Evolutionary conservation across 2,329 filamentous ascomycete genomes (phyloP).

Genomic region (Talaromyces rugulosus): DNA sequence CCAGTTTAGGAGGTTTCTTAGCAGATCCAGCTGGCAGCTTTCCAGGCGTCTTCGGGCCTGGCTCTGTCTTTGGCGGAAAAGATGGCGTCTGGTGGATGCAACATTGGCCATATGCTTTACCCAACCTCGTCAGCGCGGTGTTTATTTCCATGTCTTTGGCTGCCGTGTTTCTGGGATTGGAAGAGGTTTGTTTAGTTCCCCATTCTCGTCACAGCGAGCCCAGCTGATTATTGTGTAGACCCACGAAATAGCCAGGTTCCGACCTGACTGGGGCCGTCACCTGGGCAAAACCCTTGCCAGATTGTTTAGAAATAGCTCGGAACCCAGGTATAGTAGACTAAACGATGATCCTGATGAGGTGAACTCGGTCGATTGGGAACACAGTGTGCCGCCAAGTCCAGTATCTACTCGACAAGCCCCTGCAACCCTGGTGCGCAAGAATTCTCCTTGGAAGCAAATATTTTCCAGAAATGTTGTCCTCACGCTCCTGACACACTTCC

Average conservation of each 20-base stretch:
- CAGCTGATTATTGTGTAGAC: constrained; percentile 20
- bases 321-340: constrained; percentile 33
- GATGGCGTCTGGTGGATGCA: constrained; percentile 61
- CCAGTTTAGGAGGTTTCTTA: constrained; percentile 60
- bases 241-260: constrained; percentile 35
- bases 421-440: constrained; percentile 34
- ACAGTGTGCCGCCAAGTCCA: constrained; percentile 22
- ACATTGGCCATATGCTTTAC: constrained; percentile 64
- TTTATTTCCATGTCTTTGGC: constrained; percentile 55
- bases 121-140: constrained; percentile 62
- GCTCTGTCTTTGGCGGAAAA: constrained; percentile 53
- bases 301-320: constrained; percentile 17
- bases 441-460: constrained; percentile 46
- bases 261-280: constrained; percentile 38
- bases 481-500: constrained; percentile 59
- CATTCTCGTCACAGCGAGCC: not conserved
- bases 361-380: constrained; percentile 31
- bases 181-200: constrained; percentile 49
- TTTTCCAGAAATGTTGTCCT: constrained; percentile 53
- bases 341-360: constrained; percentile 21
- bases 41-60: constrained; percentile 59
- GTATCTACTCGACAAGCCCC: constrained; percentile 18
- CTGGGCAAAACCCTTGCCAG: constrained; percentile 32
- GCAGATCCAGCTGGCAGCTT: constrained; percentile 62
- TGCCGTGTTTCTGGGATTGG: constrained; percentile 59